Conservation (phyloP, 1,284 basidiomycete genomes). For the Cryptococcus depauperatus region DNA sequence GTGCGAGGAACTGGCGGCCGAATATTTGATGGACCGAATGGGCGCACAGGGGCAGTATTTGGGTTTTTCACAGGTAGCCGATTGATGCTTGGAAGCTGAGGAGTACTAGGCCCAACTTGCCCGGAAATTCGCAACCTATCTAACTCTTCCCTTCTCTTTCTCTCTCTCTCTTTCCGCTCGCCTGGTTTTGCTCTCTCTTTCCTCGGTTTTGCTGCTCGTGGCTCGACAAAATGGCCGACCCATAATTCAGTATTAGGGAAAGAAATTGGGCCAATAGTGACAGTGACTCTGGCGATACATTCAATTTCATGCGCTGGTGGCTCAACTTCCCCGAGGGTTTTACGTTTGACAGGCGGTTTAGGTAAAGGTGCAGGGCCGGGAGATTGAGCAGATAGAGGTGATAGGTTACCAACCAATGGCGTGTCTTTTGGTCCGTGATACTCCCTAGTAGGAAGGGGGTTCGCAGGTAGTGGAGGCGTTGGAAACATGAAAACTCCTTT, state of each 20-base stretch:
- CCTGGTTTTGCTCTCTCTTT: constrained; percentile 1
- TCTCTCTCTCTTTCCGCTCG: constrained; percentile 9
- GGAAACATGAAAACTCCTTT: constrained; percentile 34
- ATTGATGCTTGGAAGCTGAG: not conserved
- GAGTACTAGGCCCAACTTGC: not conserved
- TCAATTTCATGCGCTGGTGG: constrained; percentile 41
- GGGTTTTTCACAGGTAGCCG: not conserved
- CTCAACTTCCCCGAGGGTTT: constrained; percentile 12
- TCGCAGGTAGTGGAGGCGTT: constrained; percentile 22
- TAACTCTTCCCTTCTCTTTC: constrained; percentile 4
- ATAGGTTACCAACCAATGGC: not conserved
- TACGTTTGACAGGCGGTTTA: constrained; percentile 2
- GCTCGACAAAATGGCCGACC: constrained; percentile 39
- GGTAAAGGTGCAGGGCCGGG: not conserved
- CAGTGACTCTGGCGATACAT: constrained; percentile 34
- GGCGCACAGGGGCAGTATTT: not conserved
- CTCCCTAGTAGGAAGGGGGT: constrained; percentile 26
- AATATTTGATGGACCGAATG: not conserved
- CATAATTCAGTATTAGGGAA: constrained; percentile 39
- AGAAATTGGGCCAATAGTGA: constrained; percentile 35
- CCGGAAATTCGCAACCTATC: constrained; percentile 1
- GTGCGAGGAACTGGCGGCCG: constrained; percentile 1
- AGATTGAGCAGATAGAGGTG: not conserved
- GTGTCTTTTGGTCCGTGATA: constrained; percentile 19
- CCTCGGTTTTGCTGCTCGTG: constrained; percentile 11